phyloP scores from a whole-genome alignment of 495 filamentous ascomycete species.

The Penicillium pancosmium region DNA sequence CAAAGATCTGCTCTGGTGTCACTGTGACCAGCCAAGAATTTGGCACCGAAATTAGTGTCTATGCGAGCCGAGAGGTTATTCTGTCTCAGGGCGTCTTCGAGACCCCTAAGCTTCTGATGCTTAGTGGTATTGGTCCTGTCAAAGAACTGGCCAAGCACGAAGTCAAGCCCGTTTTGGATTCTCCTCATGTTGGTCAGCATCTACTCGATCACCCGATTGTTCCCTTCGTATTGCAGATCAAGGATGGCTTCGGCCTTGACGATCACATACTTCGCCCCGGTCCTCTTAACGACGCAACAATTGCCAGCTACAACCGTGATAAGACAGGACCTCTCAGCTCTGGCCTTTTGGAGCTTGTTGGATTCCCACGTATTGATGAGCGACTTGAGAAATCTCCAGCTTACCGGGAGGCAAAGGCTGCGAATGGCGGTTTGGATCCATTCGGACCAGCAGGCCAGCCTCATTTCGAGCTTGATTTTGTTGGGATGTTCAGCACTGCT shows the following conservation, averaged over 20 bases:
- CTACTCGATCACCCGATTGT: constrained; percentile 60
- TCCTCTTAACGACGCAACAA: constrained; percentile 44
- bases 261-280: constrained; percentile 54
- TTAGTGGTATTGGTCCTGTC: constrained; percentile 46
- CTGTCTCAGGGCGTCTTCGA: constrained; percentile 48
- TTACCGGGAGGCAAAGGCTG: constrained; percentile 52
- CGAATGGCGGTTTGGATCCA: constrained; percentile 56
- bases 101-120: constrained; percentile 52
- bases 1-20: constrained; percentile 34
- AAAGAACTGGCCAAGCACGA: constrained; percentile 50
- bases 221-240: constrained; percentile 56
- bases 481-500: constrained; percentile 59
- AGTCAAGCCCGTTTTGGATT: constrained; percentile 50
- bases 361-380: constrained; percentile 59
- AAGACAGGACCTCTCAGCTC: constrained; percentile 54
- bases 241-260: constrained; percentile 58
- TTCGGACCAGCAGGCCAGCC: constrained; percentile 63
- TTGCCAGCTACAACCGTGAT: constrained; percentile 49
- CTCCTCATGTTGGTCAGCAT: constrained; percentile 58
- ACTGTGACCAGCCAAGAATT: constrained; percentile 50
- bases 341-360: constrained; percentile 58
- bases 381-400: constrained; percentile 48
- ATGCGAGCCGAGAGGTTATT: constrained; percentile 49
- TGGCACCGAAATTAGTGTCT: constrained; percentile 29
- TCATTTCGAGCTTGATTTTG: constrained; percentile 69